Base-by-base conservation (phyloP, 805 yeast genomes). In the Candida boleticola region DNA sequence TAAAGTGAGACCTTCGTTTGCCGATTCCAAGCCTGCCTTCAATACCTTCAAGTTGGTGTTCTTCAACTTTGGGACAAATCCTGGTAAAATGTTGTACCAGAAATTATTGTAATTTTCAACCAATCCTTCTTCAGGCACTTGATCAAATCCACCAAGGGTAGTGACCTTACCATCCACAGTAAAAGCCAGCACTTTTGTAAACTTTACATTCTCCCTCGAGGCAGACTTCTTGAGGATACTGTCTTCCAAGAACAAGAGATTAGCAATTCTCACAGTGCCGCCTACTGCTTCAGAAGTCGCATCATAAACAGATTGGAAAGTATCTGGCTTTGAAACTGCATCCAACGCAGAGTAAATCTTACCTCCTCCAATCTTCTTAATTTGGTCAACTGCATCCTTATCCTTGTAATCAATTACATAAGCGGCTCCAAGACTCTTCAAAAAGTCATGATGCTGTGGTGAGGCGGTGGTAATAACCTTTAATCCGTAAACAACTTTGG, bases 1-100 rank as follows among this genome's bases (percentile, higher is more conserved):
- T 49, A 73, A 49, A 2, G 50, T 50, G 16, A 73, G 53, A 7
- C 72, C 77, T 40, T 64, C 66, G 34, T 68, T 64, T 17, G 47
- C 60, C 34, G 56, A 46, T 22, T 51, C 58, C 16, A 61, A 53
- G 5, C 67, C 69, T 5, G 52, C 37, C 26, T 46, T 16, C 40
- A 64, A 55, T 10, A 63, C 62, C 39, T 37, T 45, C 45, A 63
- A 54, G 23, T 48, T 44, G 7, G 59, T 35, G 11, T 55, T 42
- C 35, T 48, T 47, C n/a, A 63, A 31, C 23, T 51, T 16, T 3
- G 30, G 21, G n/a, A 59, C 11, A 25, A 40, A 35, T 11, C 47
- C 39, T 19, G 63, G 61, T 23, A 61, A 43, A 7, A 44, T 30
- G 5, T 49, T 33, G 4, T 37, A 21, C 67, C 66, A 61, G 46